Evolutionary conservation across 75 land plant species (phyloP).

Genomic region (Pinus taeda): DNA sequence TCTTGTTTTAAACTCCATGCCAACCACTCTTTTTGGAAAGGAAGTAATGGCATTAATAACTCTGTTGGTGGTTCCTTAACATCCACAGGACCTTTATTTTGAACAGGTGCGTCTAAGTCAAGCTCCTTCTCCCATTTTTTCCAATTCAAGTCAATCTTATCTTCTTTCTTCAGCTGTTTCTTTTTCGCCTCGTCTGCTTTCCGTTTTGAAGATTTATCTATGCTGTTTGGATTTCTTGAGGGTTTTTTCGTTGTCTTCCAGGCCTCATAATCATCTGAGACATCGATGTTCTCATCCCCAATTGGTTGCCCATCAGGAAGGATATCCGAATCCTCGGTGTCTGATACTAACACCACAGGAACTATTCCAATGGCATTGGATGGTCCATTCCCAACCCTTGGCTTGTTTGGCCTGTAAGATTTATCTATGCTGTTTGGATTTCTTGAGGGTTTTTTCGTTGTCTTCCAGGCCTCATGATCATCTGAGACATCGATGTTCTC

Average conservation of each 20-base stretch:
- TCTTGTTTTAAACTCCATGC: constrained; percentile 90
- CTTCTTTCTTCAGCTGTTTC: not conserved
- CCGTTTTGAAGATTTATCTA: not conserved
- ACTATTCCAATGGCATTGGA: too few relatives aligned
- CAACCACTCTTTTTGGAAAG: constrained; percentile 93
- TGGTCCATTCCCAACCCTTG: too few relatives aligned
- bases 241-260: too few relatives aligned
- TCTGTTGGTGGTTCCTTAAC: constrained; percentile 51
- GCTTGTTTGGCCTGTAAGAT: not conserved
- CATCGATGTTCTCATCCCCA: too few relatives aligned
- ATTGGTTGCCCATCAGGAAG: too few relatives aligned
- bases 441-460: too few relatives aligned
- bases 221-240: too few relatives aligned
- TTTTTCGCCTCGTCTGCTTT: not conserved
- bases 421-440: not conserved
- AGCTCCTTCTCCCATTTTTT: constrained; percentile 48
- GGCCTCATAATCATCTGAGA: too few relatives aligned
- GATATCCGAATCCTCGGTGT: too few relatives aligned
- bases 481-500: too few relatives aligned
- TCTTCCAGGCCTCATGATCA: too few relatives aligned
- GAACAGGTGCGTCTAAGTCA: constrained; percentile 16
- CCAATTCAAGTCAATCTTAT: constrained; percentile 24
- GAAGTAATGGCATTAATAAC: constrained; percentile 57
- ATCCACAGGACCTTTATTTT: constrained; percentile 1
- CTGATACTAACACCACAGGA: too few relatives aligned